These are phyloP conservation scores for Cotoneaster glaucophyllus DNA, from an alignment of 306 rosid species.

Conservation along the genomic window DNA sequence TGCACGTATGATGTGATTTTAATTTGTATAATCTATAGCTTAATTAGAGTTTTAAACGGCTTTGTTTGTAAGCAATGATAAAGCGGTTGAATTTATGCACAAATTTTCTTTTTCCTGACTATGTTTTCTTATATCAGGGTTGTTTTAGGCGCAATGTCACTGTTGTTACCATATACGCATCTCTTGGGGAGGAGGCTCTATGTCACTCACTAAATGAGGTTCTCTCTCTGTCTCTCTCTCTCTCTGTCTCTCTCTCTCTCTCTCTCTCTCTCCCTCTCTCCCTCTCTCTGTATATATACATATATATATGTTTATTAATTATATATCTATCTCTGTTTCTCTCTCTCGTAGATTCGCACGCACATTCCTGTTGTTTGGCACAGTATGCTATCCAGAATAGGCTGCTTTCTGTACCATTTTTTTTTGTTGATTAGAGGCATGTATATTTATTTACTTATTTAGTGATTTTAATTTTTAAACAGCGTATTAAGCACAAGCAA, in stretches of 20 bases:
- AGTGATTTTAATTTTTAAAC: neutral
- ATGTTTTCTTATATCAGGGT: conserved; percentile 40
- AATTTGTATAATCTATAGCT: neutral
- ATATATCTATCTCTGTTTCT: neutral
- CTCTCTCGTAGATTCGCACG: neutral
- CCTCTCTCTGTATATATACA: no score
- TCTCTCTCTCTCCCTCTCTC: neutral
- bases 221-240: conserved; percentile 26
- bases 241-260: conserved; percentile 9
- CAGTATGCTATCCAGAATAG: neutral
- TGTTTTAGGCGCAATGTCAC: conserved; percentile 90
- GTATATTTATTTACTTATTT: neutral
- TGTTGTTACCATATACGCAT: conserved; percentile 90
- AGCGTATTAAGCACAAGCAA: neutral
- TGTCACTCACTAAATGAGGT: conserved; percentile 94
- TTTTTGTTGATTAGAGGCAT: neutral
- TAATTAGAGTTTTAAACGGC: neutral
- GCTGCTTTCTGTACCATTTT: neutral
- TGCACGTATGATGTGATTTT: neutral
- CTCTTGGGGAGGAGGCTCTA: conserved; percentile 89
- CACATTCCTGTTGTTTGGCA: neutral
- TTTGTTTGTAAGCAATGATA: neutral
- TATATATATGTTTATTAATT: neutral
- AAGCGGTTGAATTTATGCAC: neutral
- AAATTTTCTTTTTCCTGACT: neutral